phyloP scores from a whole-genome alignment of 768 basidiomycete genomes.

The Tricholoma sp. region DNA sequence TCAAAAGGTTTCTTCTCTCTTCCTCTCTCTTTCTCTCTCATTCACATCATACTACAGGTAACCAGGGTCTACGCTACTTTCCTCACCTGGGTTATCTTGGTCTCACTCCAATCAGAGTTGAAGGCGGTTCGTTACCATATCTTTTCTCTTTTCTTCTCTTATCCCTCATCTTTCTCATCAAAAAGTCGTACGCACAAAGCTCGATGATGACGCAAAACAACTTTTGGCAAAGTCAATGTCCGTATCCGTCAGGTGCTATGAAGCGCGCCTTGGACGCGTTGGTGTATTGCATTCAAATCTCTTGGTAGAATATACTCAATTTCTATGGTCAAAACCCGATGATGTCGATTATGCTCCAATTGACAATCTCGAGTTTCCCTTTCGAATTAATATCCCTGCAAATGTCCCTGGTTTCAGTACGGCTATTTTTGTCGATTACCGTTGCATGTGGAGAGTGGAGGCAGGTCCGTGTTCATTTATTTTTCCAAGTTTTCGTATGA shows the following conservation, averaged over 20 bases:
- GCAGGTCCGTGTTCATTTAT: constrained; percentile 47
- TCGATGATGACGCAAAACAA: constrained; percentile 66
- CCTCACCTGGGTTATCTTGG: constrained; percentile 77
- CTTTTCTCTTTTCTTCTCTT: constrained; percentile 5
- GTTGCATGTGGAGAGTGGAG: constrained; percentile 79
- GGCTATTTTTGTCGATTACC: constrained; percentile 70
- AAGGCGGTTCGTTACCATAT: constrained; percentile 52
- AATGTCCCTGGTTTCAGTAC: constrained; percentile 62
- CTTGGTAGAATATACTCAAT: constrained; percentile 60
- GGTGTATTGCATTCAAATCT: constrained; percentile 55
- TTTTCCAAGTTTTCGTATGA: constrained; percentile 2
- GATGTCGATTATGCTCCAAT: constrained; percentile 54
- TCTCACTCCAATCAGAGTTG: constrained; percentile 71
- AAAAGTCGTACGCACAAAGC: constrained; percentile 61
- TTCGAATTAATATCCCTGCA: constrained; percentile 63
- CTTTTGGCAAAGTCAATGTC: constrained; percentile 62
- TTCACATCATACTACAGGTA: constrained; percentile 34
- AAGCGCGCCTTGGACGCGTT: constrained; percentile 62
- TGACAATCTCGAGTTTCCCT: constrained; percentile 63
- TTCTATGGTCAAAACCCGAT: constrained; percentile 65
- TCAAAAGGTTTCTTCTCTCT: constrained; percentile 38
- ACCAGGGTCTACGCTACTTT: constrained; percentile 65
- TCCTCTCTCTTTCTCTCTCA: constrained; percentile 1
- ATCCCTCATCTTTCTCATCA: constrained; percentile 5
- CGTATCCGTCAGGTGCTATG: constrained; percentile 80